Evolutionary conservation across 164 flowering plant species (phyloP).

Genomic region (Nymphaea thermarum): DNA sequence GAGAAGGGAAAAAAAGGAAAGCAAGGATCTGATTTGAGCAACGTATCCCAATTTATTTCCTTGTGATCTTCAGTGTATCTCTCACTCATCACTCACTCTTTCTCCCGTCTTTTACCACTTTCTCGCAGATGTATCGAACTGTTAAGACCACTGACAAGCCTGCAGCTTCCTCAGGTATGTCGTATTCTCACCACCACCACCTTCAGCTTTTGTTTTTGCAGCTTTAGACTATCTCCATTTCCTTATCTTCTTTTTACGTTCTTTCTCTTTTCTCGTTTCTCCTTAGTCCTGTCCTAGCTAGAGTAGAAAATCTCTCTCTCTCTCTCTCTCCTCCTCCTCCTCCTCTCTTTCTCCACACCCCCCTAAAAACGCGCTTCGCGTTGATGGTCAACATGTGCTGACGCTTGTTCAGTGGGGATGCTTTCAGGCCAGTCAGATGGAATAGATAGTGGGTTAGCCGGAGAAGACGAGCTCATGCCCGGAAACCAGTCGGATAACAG

Average conservation of each 20-base stretch:
- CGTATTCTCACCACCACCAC: constrained; percentile 11
- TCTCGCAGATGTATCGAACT: constrained; percentile 73
- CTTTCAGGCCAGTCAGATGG: constrained; percentile 49
- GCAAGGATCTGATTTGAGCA: constrained; percentile 2
- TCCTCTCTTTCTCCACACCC: constrained; percentile 3
- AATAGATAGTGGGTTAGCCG: constrained; percentile 14
- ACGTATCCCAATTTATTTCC: neutral
- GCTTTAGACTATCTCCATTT: constrained; percentile 9
- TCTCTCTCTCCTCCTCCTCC: constrained; percentile 1
- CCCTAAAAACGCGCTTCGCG: neutral
- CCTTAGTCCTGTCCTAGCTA: neutral
- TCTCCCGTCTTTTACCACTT: constrained; percentile 5
- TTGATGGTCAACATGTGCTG: neutral
- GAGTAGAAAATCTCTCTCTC: neutral
- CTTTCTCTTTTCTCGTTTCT: constrained; percentile 4
- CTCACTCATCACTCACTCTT: constrained; percentile 2
- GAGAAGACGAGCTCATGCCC: constrained; percentile 37
- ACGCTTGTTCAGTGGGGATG: neutral
- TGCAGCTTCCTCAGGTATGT: constrained; percentile 73
- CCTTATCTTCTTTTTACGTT: constrained; percentile 3
- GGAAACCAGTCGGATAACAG: constrained; percentile 9
- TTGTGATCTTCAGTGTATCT: neutral
- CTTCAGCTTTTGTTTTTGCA: constrained; percentile 9
- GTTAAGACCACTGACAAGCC: constrained; percentile 75
- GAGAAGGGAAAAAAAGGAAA: neutral